phyloP scores from a whole-genome alignment of 2,329 filamentous ascomycete genomes.

The Sporothrix brasiliensis region DNA sequence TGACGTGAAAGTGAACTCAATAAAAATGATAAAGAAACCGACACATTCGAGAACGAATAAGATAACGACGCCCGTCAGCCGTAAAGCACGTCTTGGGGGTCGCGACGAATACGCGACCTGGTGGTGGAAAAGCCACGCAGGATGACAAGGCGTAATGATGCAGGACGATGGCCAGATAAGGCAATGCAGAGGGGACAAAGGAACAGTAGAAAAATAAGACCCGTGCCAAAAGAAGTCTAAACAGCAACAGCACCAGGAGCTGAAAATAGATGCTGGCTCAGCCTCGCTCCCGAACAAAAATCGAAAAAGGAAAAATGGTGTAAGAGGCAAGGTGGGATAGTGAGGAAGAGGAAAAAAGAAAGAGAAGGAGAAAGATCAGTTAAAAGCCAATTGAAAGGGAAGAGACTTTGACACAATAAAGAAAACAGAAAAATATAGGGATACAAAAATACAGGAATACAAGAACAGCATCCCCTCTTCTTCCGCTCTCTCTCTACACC shows the following conservation, averaged over 20 bases:
- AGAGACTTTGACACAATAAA: not conserved
- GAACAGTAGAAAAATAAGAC: not conserved
- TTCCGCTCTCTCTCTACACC: not conserved
- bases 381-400: not conserved
- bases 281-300: slow-evolving; percentile 9
- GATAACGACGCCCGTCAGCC: slow-evolving; percentile 17
- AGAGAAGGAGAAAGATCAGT: not conserved
- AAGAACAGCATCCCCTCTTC: not conserved
- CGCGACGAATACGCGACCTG: slow-evolving; percentile 8
- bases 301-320: not conserved
- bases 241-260: not conserved
- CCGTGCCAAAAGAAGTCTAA: not conserved
- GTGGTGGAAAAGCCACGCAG: slow-evolving; percentile 16
- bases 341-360: not conserved
- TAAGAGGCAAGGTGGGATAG: not conserved
- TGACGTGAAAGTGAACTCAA: not conserved
- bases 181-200: not conserved
- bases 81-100: slow-evolving; percentile 20
- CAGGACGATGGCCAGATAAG: slow-evolving; percentile 10
- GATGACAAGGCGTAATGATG: slow-evolving; percentile 19
- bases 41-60: not conserved
- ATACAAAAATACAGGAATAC: not conserved
- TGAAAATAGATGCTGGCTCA: slow-evolving; percentile 25
- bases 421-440: not conserved
- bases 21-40: not conserved